Conservation (phyloP, 257 asterid genomes). For the Solanum tacnaense region DNA sequence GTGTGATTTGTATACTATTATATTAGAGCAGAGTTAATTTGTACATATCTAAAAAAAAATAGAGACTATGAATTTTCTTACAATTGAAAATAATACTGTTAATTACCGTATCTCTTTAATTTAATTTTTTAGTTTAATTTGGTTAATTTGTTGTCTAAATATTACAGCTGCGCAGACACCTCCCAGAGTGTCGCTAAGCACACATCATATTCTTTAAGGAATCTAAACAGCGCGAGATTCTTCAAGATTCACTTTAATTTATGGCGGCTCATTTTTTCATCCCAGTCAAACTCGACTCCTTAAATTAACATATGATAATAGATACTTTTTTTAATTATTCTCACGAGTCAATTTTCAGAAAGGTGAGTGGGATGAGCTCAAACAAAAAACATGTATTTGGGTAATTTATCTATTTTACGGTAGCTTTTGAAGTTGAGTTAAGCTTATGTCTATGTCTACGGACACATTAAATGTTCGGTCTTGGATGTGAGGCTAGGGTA, state of each 20-base stretch:
- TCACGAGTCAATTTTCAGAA: not conserved
- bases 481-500: no score
- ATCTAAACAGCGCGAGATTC: constrained; percentile 21
- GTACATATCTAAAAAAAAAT: no score
- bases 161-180: not conserved
- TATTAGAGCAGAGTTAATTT: no score
- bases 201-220: constrained; percentile 18
- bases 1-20: no score
- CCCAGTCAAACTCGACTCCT: not conserved
- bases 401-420: no score
- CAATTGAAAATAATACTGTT: not conserved
- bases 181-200: not conserved
- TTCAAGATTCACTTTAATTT: constrained; percentile 12
- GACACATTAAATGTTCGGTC: not conserved
- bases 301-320: not conserved
- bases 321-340: not conserved
- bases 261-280: constrained; percentile 16
- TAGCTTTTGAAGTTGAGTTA: no score
- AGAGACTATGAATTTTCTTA: no score
- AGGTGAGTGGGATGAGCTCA: not conserved
- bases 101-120: not conserved
- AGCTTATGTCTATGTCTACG: no score
- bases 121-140: not conserved
- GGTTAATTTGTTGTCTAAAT: not conserved
- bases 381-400: not conserved